Base-by-base conservation (phyloP, 768 basidiomycete species). In the Termitomyces eurrhizus region DNA sequence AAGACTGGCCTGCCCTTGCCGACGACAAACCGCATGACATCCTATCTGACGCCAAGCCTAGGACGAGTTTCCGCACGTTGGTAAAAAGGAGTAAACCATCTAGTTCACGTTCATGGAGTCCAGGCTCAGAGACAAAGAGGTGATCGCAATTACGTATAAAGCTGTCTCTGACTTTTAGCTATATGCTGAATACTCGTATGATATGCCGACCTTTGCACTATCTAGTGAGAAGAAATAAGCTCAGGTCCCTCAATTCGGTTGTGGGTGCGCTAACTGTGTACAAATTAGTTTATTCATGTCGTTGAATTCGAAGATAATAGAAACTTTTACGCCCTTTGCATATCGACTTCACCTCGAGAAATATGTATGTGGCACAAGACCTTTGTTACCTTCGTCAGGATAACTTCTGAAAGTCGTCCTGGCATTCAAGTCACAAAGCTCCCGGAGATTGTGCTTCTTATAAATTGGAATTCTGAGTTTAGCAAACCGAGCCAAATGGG, bases 241-340 rank as follows among this genome's bases (percentile, higher is more conserved):
- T 0, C 56, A 58, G 7, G 61, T 73, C 36, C 68, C 72, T 21
- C 73, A 72, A 42, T 60, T 77, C 36, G 72, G 72, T 8, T 74
- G 75, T 56, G 69, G 72, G 29, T 75, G 74, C 52, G n/a, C 16
- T 9, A 71, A 74, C 39, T 76, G 75, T 61, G 59, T 60, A 9
- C 35, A 35, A 26, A 37, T 76, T 35, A 68, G 75, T 58, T 53
- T 14, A 0, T 76, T 77, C 62, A 58, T 76, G 21, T 36, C 65
- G 16, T 68, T 65, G 26, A 59, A 63, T 5, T 33, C 26, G 14
- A 55, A 44, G 4, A 21, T 4, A 21, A 58, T 59, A 24, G 56
- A 64, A 33, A 60, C 52, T 3, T 72, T 72, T 72, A 62, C 63
- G 64, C 21, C 45, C 66, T 13, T 59, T 35, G 11, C 62, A 70